Percentiles rank a stretch among this genome's conserved stretches.
phyloP scores from a whole-genome alignment of 441 rosid genomes.

The Corymbia citriodora region DNA sequence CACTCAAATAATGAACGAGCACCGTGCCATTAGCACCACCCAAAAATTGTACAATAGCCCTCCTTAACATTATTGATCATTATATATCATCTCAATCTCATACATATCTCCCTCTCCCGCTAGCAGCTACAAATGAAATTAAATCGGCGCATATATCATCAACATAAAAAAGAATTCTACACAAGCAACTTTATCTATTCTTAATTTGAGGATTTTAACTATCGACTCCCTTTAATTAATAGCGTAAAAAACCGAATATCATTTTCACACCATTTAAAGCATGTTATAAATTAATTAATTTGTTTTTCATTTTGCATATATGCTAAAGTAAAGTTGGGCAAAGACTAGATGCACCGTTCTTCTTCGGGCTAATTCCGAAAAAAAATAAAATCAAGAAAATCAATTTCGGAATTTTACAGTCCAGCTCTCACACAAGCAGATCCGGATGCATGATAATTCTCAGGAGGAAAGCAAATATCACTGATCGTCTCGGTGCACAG shows the following conservation, averaged over 20 bases:
- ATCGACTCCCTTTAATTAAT: neutral
- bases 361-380: neutral
- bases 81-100: neutral
- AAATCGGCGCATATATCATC: neutral
- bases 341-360: neutral
- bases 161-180: neutral
- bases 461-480: neutral
- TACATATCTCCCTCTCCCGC: neutral
- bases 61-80: neutral
- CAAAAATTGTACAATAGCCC: neutral
- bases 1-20: accelerated
- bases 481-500: neutral
- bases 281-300: neutral
- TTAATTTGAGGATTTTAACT: neutral
- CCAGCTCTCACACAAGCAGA: neutral
- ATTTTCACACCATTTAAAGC: neutral
- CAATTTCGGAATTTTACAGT: neutral
- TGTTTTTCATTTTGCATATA: neutral
- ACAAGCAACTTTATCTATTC: neutral
- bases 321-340: neutral
- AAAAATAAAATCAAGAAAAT: neutral
- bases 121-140: neutral
- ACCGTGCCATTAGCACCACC: neutral
- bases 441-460: neutral
- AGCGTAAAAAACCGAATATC: neutral